A percentile compares a stretch with the other conserved stretches of the same genome.
Conservation (phyloP, 2,329 filamentous ascomycete genomes). For the Exophiala bonariae region DNA sequence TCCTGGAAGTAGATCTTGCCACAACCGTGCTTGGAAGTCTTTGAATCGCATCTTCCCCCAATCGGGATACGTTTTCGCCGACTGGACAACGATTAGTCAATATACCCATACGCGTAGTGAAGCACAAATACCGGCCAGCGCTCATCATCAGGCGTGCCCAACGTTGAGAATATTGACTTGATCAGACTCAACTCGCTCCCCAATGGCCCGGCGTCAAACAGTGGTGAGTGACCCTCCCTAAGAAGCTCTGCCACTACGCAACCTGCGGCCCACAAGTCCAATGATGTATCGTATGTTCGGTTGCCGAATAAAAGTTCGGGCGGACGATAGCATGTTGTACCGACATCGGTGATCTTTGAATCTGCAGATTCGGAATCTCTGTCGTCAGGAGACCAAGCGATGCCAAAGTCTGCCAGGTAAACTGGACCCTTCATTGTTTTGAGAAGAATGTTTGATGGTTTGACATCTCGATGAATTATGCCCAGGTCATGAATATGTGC, state of each 20-base stretch:
- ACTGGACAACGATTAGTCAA: slow-evolving; percentile 28
- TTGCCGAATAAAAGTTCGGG: slow-evolving; percentile 90
- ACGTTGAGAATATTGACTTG: slow-evolving; percentile 84
- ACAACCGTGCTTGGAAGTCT: slow-evolving; percentile 66
- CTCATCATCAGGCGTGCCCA: slow-evolving; percentile 80
- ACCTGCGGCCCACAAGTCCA: slow-evolving; percentile 91
- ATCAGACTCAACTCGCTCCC: slow-evolving; percentile 91
- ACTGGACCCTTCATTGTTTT: slow-evolving; percentile 67
- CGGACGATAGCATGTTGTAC: slow-evolving; percentile 85
- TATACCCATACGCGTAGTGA: slow-evolving; percentile 1
- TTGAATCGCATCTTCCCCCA: slow-evolving; percentile 86
- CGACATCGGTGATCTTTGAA: slow-evolving; percentile 85
- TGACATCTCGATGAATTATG: slow-evolving; percentile 91
- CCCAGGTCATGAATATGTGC: slow-evolving; percentile 68
- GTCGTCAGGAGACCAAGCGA: slow-evolving; percentile 72
- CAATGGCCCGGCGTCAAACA: slow-evolving; percentile 87
- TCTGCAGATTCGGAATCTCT: slow-evolving; percentile 61
- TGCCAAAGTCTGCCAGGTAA: slow-evolving; percentile 87
- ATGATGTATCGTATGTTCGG: slow-evolving; percentile 65
- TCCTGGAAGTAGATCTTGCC: slow-evolving; percentile 68
- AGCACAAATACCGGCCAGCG: slow-evolving; percentile 70
- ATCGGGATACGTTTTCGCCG: slow-evolving; percentile 64
- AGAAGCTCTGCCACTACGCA: slow-evolving; percentile 78
- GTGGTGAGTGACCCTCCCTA: slow-evolving; percentile 54
- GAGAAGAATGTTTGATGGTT: slow-evolving; percentile 85